These are phyloP conservation scores for Linum trigynum DNA, from an alignment of 345 rosid genomes.

Conservation along the genomic window DNA sequence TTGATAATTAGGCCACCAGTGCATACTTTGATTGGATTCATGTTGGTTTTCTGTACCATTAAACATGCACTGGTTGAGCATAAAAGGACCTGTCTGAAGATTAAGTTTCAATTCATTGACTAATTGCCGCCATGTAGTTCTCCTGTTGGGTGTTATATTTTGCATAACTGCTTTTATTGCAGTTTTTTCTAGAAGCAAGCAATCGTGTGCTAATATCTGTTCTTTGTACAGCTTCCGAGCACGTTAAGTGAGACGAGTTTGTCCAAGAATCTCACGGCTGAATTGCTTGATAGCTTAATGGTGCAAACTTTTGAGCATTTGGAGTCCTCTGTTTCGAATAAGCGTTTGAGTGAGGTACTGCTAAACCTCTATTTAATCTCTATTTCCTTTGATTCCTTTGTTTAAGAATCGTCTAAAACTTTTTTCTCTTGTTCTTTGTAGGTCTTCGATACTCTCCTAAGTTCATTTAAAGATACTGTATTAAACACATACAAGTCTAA, in stretches of 20 bases:
- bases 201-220: background rate
- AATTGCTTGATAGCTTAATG: constrained; percentile 66
- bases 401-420: background rate
- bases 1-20: background rate
- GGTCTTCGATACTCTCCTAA: constrained; percentile 68
- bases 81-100: too few relatives aligned
- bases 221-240: constrained; percentile 39
- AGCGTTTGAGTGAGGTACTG: constrained; percentile 60
- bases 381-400: constrained; percentile 1
- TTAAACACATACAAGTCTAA: constrained; percentile 71
- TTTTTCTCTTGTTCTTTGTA: constrained; percentile 14
- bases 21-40: too few relatives aligned
- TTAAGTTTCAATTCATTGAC: too few relatives aligned
- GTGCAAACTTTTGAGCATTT: constrained; percentile 68
- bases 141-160: background rate
- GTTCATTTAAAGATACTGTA: constrained; percentile 52
- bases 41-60: too few relatives aligned
- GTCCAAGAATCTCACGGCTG: constrained; percentile 39
- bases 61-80: too few relatives aligned
- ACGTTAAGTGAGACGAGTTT: constrained; percentile 35
- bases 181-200: background rate
- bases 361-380: constrained; percentile 1
- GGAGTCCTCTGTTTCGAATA: constrained; percentile 48
- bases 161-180: background rate
- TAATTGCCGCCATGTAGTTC: too few relatives aligned